Evolutionary conservation across 805 yeast species (phyloP), one percentile per base, ranked within the genome.

Genomic region (Saccharomycopsis olivae): DNA sequence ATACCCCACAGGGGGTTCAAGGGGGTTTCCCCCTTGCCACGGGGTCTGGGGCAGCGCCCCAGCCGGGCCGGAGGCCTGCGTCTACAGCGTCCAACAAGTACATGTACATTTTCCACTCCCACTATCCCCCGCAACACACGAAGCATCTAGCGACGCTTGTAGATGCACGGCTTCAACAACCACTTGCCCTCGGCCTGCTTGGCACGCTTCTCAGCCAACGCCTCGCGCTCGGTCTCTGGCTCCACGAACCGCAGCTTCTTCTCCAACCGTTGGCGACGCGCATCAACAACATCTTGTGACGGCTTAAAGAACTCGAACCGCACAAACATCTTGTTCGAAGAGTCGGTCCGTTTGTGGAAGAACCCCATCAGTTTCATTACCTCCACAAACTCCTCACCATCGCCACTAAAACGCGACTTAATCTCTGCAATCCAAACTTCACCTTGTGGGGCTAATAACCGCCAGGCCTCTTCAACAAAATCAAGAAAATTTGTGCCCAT

Each of bases 401-500:
- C 59, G 20, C 17, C 14, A 5, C 73, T 64, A 52, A 92, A 84
- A 53, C 99, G 68, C 1, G 96, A 85, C 60, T 89, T 89, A 61
- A 92, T 92, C 57, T 92, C 99, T 2, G 97, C 92, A 35, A 92
- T 86, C 98, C 98, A 92, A 35, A 92, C 62, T 56, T 89, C 95
- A 20, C 99, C 97, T 45, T 86, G 69, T 32, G 95, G 95, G 8
- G 86, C 78, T 39, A 92, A 64, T 14, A 92, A 66, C 53, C 99
- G 69, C 54, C 82, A 70, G 0, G 96, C 97, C 56, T 92, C 99
- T 43, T 77, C 68, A 39, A 92, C 74, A 55, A 92, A 92, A 55
- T 92, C 97, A 46, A 88, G 63, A 56, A 89, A 87, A 55, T 92
- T 92, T 3, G 97, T 89, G 3, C 99, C 98, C 99, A 92, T 92